phyloP scores from a whole-genome alignment of 2,329 filamentous ascomycete species.

The Akanthomyces dipterigenus region DNA sequence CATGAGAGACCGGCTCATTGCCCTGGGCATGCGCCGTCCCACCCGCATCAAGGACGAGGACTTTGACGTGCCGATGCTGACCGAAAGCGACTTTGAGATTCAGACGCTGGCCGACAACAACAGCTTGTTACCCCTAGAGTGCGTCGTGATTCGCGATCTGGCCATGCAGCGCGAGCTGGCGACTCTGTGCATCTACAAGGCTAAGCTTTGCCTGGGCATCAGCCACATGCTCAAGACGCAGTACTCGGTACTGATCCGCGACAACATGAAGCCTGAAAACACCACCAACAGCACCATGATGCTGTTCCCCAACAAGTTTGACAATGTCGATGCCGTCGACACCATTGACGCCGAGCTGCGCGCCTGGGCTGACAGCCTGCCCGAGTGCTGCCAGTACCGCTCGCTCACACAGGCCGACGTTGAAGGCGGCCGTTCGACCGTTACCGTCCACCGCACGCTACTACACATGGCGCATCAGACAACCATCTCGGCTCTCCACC shows the following conservation, averaged over 20 bases:
- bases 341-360: slow-evolving; percentile 73
- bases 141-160: slow-evolving; percentile 62
- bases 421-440: slow-evolving; percentile 51
- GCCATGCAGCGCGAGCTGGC: slow-evolving; percentile 73
- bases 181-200: slow-evolving; percentile 84
- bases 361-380: slow-evolving; percentile 68
- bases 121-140: slow-evolving; percentile 61
- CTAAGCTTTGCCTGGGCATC: slow-evolving; percentile 82
- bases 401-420: slow-evolving; percentile 47
- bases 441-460: slow-evolving; percentile 70
- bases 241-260: slow-evolving; percentile 83
- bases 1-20: slow-evolving; percentile 88
- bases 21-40: slow-evolving; percentile 86
- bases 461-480: slow-evolving; percentile 93
- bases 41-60: slow-evolving; percentile 91
- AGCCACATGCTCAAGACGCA: slow-evolving; percentile 85
- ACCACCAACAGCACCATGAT: slow-evolving; percentile 77
- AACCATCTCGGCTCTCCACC: slow-evolving; percentile 81
- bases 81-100: slow-evolving; percentile 77
- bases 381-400: slow-evolving; percentile 63
- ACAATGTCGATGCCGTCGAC: slow-evolving; percentile 74
- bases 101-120: slow-evolving; percentile 60
- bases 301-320: slow-evolving; percentile 82
- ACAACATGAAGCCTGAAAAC: slow-evolving; percentile 69
- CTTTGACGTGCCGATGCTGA: slow-evolving; percentile 88